Evolutionary conservation across 1,284 basidiomycete species (phyloP).

Genomic region (Tylopilus sp.): DNA sequence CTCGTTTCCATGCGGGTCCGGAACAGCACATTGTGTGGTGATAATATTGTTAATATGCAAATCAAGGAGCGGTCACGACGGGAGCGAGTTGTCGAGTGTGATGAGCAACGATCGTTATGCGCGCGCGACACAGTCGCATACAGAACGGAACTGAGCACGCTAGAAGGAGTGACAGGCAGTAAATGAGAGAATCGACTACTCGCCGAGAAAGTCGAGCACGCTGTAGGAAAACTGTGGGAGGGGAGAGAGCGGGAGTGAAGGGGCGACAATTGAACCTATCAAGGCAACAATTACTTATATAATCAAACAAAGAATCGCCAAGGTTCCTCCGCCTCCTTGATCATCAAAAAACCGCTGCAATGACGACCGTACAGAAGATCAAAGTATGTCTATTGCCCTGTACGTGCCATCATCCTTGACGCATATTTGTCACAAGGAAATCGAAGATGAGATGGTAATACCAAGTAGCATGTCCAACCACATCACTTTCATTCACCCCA

Average conservation of each 20-base stretch:
- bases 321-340: neutral
- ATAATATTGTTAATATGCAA: conserved; percentile 19
- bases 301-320: conserved; percentile 18
- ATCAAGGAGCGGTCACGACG: conserved; percentile 39
- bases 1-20: conserved; percentile 93
- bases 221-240: conserved; percentile 5
- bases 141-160: conserved; percentile 35
- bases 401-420: conserved; percentile 29
- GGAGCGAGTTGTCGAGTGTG: conserved; percentile 36
- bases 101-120: conserved; percentile 41
- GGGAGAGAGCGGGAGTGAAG: neutral
- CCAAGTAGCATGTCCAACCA: conserved; percentile 16
- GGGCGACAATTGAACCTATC: conserved; percentile 13
- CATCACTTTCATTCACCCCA: conserved; percentile 26
- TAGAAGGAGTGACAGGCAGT: conserved; percentile 47
- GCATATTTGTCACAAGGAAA: conserved; percentile 64
- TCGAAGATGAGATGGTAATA: conserved; percentile 96
- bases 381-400: conserved; percentile 63
- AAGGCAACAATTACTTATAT: conserved; percentile 34
- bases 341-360: conserved; percentile 49
- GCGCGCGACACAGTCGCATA: conserved; percentile 76
- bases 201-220: conserved; percentile 5
- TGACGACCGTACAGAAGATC: conserved; percentile 92
- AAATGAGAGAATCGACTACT: conserved; percentile 33
- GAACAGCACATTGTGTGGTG: conserved; percentile 66